These are phyloP conservation scores for Sclerotinia trifoliorum DNA, from an alignment of 2,329 filamentous ascomycete genomes.

Conservation along the genomic window DNA sequence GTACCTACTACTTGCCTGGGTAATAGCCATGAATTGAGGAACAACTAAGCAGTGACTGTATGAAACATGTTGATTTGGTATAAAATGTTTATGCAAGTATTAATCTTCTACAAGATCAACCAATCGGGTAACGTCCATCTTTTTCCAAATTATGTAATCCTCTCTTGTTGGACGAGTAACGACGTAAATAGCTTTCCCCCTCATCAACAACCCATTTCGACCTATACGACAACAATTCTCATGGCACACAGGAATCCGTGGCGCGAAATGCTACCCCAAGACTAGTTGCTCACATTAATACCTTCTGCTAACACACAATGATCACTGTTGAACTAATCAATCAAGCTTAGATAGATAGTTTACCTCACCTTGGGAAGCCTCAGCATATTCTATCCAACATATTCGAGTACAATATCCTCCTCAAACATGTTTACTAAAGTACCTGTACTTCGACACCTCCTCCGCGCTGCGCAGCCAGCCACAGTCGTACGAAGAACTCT, in stretches of 20 bases:
- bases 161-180: slow-evolving; percentile 10
- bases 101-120: background rate
- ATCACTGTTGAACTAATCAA: background rate
- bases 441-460: background rate
- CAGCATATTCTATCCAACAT: background rate
- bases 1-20: background rate
- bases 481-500: slow-evolving; percentile 24
- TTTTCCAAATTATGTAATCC: background rate
- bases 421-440: background rate
- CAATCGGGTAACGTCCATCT: background rate
- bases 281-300: slow-evolving; percentile 8
- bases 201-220: background rate
- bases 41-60: too few species aligned
- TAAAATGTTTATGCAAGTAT: background rate
- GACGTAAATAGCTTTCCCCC: background rate
- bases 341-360: background rate
- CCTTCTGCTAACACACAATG: slow-evolving; percentile 1
- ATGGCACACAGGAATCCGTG: background rate
- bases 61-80: background rate
- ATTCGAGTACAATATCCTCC: background rate
- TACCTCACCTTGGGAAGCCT: background rate
- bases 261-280: background rate
- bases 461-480: background rate
- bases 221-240: background rate
- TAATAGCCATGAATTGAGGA: background rate